phyloP scores from a whole-genome alignment of 768 basidiomycete genomes.

The Crassisporium funariophilum region DNA sequence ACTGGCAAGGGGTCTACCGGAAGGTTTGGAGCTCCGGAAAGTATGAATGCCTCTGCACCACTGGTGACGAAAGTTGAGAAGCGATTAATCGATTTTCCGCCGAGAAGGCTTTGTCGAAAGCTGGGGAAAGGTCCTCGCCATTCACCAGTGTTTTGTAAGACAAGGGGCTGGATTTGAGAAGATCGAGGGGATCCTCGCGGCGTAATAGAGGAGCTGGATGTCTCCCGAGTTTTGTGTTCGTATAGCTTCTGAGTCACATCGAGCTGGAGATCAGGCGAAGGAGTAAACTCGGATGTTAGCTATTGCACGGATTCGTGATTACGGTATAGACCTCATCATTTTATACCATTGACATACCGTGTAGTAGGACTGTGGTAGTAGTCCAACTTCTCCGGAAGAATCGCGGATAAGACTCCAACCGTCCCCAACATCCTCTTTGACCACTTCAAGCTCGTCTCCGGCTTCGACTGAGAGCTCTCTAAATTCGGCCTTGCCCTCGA shows the following conservation, averaged over 20 bases:
- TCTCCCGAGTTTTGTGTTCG: conserved; percentile 22
- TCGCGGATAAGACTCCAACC: conserved; percentile 80
- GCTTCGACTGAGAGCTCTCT: conserved; percentile 69
- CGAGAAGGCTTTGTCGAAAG: conserved; percentile 70
- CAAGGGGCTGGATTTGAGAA: conserved; percentile 41
- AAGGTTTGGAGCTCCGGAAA: conserved; percentile 57
- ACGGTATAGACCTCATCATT: conserved; percentile 6
- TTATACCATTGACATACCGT: conserved; percentile 48
- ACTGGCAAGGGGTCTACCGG: too few species aligned
- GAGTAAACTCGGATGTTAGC: conserved; percentile 68
- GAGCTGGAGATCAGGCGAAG: conserved; percentile 46
- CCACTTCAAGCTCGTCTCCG: conserved; percentile 69
- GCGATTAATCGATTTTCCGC: conserved; percentile 79
- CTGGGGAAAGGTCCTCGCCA: conserved; percentile 61
- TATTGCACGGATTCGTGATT: conserved; percentile 26
- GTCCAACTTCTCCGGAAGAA: conserved; percentile 59
- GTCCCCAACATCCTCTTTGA: conserved; percentile 72
- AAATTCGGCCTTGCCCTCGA: conserved; percentile 76
- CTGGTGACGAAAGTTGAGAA: conserved; percentile 87
- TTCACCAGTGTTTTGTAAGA: conserved; percentile 73
- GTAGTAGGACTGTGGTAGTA: conserved; percentile 73
- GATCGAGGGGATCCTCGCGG: conserved; percentile 47
- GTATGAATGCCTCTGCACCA: conserved; percentile 81
- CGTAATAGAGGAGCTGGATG: conserved; percentile 43
- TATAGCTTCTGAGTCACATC: conserved; percentile 30